Evolutionary conservation across 2,329 filamentous ascomycete genomes (phyloP).

Genomic region (Epichloe glyceriae): DNA sequence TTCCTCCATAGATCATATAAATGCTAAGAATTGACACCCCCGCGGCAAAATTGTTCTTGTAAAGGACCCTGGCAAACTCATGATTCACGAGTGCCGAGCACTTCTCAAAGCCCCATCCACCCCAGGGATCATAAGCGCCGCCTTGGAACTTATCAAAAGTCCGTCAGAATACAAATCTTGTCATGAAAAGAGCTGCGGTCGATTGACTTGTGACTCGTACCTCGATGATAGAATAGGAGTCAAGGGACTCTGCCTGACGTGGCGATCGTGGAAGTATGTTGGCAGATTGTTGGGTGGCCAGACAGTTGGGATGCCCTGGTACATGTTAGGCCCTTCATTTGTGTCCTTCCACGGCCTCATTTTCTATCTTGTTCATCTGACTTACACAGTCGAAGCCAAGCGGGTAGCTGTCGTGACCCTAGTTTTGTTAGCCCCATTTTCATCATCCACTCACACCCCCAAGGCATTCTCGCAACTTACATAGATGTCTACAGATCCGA

Average conservation of each 20-base stretch:
- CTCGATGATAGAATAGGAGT: conserved; percentile 55
- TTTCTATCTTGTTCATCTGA: neutral
- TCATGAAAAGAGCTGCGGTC: neutral
- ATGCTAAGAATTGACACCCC: conserved; percentile 56
- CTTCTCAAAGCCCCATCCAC: conserved; percentile 54
- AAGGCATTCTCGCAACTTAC: conserved; percentile 9
- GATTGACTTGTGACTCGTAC: conserved; percentile 6
- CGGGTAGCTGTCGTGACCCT: conserved; percentile 26
- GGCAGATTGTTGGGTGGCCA: conserved; percentile 49
- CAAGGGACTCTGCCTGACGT: conserved; percentile 42
- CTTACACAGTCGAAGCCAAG: conserved; percentile 31
- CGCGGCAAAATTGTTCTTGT: conserved; percentile 60
- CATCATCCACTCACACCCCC: neutral
- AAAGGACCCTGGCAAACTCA: conserved; percentile 68
- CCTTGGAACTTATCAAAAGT: conserved; percentile 47
- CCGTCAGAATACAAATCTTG: neutral
- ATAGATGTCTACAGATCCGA: conserved; percentile 46
- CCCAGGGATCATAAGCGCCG: conserved; percentile 63
- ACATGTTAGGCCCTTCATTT: neutral
- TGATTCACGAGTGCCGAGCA: conserved; percentile 54
- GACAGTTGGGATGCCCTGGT: conserved; percentile 25
- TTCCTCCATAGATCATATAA: conserved; percentile 71
- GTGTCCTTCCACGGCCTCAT: neutral
- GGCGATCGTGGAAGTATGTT: conserved; percentile 28
- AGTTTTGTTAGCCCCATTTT: conserved; percentile 1